phyloP scores from a whole-genome alignment of 108 stramenopile genomes.

The Fragilariopsis cylindrus region DNA sequence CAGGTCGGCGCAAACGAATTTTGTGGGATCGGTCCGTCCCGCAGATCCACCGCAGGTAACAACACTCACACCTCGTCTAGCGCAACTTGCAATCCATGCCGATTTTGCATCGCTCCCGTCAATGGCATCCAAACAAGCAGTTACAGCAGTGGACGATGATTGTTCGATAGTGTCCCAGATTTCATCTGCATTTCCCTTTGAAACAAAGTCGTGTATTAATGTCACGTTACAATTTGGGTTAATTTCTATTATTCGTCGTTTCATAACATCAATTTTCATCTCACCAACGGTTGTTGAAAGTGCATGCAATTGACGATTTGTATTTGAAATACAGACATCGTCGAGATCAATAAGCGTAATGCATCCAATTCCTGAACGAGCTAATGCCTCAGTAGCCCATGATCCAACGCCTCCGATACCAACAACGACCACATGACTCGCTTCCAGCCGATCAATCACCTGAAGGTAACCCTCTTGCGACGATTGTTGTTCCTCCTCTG shows the following conservation, averaged over 20 bases:
- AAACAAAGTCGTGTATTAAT: conserved; percentile 71
- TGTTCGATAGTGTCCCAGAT: conserved; percentile 42
- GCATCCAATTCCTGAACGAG: conserved; percentile 77
- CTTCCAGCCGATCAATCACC: conserved; percentile 43
- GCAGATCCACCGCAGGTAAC: conserved; percentile 89
- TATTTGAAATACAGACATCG: conserved; percentile 85
- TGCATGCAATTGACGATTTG: conserved; percentile 85
- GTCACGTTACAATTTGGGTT: conserved; percentile 72
- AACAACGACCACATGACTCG: conserved; percentile 65
- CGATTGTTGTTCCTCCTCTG: neutral
- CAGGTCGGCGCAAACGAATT: conserved; percentile 66
- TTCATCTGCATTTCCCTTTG: conserved; percentile 63
- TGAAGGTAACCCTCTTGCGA: conserved; percentile 13
- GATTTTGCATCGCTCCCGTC: conserved; percentile 73
- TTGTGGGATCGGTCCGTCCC: conserved; percentile 72
- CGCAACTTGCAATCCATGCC: conserved; percentile 69
- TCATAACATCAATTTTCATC: conserved; percentile 82
- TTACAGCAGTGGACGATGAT: conserved; percentile 12
- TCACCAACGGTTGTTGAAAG: conserved; percentile 55
- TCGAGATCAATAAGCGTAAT: conserved; percentile 77
- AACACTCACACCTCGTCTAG: conserved; percentile 51
- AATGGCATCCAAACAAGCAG: conserved; percentile 75
- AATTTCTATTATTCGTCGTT: conserved; percentile 57
- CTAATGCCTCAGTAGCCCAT: conserved; percentile 84
- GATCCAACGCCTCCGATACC: conserved; percentile 87